Percentiles rank a stretch among this genome's conserved stretches.
Conservation (phyloP, 139 green algal genomes). For the Pedinophyceae sp. region DNA sequence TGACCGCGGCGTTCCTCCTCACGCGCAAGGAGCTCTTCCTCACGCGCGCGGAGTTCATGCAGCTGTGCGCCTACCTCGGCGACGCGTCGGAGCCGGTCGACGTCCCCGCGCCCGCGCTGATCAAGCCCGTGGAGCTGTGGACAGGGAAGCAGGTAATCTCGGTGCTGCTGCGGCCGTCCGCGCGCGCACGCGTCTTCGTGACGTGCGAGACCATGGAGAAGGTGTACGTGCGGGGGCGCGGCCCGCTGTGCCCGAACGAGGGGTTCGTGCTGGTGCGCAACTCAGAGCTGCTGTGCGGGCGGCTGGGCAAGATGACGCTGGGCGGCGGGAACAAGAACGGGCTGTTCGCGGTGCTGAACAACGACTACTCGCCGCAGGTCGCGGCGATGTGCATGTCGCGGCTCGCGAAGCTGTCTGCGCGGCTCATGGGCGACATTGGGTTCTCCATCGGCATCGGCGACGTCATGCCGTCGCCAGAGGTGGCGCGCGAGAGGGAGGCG, state of each 20-base stretch:
- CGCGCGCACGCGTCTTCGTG: conserved; percentile 47
- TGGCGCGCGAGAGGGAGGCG: conserved; percentile 37
- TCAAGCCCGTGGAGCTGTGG: conserved; percentile 89
- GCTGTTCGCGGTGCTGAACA: conserved; percentile 50
- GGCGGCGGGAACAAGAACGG: conserved; percentile 74
- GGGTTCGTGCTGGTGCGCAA: conserved; percentile 85
- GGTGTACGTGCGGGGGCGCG: conserved; percentile 52
- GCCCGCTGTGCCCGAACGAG: conserved; percentile 72
- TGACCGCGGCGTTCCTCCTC: conserved; percentile 84
- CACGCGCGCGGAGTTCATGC: conserved; percentile 38
- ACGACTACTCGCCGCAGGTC: conserved; percentile 27
- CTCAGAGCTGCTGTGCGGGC: conserved; percentile 72
- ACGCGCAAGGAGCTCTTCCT: conserved; percentile 51
- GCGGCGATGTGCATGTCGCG: conserved; percentile 64
- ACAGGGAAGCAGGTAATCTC: conserved; percentile 94
- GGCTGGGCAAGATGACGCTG: conserved; percentile 85
- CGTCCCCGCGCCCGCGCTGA: conserved; percentile 26
- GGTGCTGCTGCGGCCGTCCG: conserved; percentile 58
- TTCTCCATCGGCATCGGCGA: conserved; percentile 97
- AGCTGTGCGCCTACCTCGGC: conserved; percentile 51
- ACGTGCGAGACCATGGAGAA: conserved; percentile 81
- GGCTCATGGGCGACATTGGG: conserved; percentile 76
- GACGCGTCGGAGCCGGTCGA: conserved; percentile 30
- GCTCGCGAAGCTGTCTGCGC: conserved; percentile 76
- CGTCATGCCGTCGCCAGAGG: conserved; percentile 51